Evolutionary conservation across 768 basidiomycete species (phyloP), one percentile per base, ranked within the genome.

Genomic region (Gloeophyllum trabeum): DNA sequence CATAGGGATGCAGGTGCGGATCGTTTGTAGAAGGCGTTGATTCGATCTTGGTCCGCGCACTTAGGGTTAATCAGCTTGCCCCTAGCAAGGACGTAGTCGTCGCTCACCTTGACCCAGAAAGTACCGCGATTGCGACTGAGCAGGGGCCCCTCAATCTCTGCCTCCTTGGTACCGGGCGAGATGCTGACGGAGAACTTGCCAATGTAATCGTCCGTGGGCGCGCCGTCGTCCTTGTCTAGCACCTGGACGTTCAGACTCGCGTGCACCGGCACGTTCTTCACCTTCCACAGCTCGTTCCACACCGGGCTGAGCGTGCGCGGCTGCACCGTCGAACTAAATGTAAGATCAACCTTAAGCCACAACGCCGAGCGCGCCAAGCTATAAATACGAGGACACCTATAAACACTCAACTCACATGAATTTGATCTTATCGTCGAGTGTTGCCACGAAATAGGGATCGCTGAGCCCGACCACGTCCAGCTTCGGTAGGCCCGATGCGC

Each of bases 211-310:
- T 87, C 81, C 4, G 64, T 65, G 24, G 70, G 56, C 0, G 63
- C 58, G 13, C 69, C 73, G 28, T 73, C 69, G 51, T 86, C 79
- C 51, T 86, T 84, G 55, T 84, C 81, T 43, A 75, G 57, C n/a
- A 88, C 63, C 34, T 71, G 60, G n/a, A 86, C 73, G 4, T 61
- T 55, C 5, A 88, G 58, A 20, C 61, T 65, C 5, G 82, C 82
- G n/a, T 62, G 69, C 4, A 54, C 56, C 0, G 85, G 84, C 12
- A 87, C 83, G 51, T 82, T 85, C 60, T 76, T 81, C 47, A 87
- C 60, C 24, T 63, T 61, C 85, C 85, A 87, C 6, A 65, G 47
- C 53, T 85, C 84, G 51, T 88, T 80, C 84, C 84, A 87, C 16
- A 82, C 76, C 0, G 85, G 85, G 0, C 61, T 49, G 16, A 76